Conservation (phyloP, 2,329 filamentous ascomycete genomes). For the Microcyclosporella mali region DNA sequence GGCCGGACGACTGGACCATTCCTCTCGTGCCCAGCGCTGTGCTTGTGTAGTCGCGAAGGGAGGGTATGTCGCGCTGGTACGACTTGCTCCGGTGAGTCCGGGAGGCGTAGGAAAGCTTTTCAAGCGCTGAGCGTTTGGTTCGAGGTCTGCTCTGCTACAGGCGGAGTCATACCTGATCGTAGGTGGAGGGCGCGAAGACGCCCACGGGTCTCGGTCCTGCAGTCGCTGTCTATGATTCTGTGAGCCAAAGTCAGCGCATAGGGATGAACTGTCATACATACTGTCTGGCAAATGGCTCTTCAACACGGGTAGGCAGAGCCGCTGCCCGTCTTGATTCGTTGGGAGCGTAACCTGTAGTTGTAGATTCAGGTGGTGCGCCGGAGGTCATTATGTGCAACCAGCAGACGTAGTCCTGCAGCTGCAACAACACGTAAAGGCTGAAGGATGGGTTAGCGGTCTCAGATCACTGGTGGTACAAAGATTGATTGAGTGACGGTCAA, state of each 20-base stretch:
- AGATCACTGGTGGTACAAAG: conserved; percentile 20
- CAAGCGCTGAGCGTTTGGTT: conserved; percentile 17
- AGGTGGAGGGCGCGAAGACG: conserved; percentile 20
- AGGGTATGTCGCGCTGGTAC: conserved; percentile 17
- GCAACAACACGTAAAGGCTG: conserved; percentile 18
- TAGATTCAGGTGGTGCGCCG: conserved; percentile 19
- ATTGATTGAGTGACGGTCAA: conserved; percentile 19
- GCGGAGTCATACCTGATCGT: conserved; percentile 24
- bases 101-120: conserved; percentile 25
- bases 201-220: conserved; percentile 26
- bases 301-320: conserved; percentile 19
- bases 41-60: conserved; percentile 21
- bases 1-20: conserved; percentile 23
- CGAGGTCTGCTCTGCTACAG: no score
- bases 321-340: conserved; percentile 22
- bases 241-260: conserved; percentile 4
- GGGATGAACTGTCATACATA: conserved; percentile 4
- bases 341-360: conserved; percentile 21
- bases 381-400: conserved; percentile 22
- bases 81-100: conserved; percentile 19
- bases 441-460: conserved; percentile 19
- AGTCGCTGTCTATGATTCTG: conserved; percentile 22
- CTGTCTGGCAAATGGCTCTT: conserved; percentile 22
- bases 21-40: conserved; percentile 25
- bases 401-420: conserved; percentile 19